Conservation (phyloP, 768 basidiomycete genomes). For the Lactifluus volemus region DNA sequence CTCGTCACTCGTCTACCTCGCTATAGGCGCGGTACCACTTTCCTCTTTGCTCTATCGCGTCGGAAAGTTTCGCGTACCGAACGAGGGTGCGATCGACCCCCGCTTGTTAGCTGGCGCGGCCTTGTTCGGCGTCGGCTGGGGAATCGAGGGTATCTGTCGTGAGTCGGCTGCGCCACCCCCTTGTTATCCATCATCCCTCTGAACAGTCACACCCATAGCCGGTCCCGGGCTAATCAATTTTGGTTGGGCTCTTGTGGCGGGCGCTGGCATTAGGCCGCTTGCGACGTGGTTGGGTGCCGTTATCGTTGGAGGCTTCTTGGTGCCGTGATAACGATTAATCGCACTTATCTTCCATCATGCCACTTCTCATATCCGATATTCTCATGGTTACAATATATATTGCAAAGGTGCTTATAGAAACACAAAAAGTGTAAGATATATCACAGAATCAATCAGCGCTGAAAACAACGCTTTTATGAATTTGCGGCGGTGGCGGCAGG, state of each 20-base stretch:
- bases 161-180: constrained; percentile 22
- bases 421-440: constrained; percentile 3
- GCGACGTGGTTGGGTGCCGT: constrained; percentile 34
- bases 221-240: constrained; percentile 57
- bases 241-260: constrained; percentile 38
- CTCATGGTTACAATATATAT: constrained; percentile 6
- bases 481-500: background rate
- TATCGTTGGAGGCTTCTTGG: constrained; percentile 23
- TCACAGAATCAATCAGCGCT: background rate
- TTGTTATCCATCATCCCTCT: background rate
- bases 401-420: background rate
- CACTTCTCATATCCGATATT: background rate
- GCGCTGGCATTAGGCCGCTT: constrained; percentile 27
- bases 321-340: constrained; percentile 5
- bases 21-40: constrained; percentile 42
- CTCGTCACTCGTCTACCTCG: constrained; percentile 46
- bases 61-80: constrained; percentile 34
- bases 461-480: background rate
- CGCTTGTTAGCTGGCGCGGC: constrained; percentile 43
- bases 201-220: constrained; percentile 29
- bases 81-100: constrained; percentile 33
- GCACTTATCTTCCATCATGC: background rate
- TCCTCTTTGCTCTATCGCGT: constrained; percentile 37
- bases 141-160: constrained; percentile 53
- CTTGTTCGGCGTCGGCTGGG: constrained; percentile 59